Evolutionary conservation across 495 filamentous ascomycete genomes (phyloP), one percentile per base, ranked within the genome.

Genomic region (Penicillium macrosclerotiorum): DNA sequence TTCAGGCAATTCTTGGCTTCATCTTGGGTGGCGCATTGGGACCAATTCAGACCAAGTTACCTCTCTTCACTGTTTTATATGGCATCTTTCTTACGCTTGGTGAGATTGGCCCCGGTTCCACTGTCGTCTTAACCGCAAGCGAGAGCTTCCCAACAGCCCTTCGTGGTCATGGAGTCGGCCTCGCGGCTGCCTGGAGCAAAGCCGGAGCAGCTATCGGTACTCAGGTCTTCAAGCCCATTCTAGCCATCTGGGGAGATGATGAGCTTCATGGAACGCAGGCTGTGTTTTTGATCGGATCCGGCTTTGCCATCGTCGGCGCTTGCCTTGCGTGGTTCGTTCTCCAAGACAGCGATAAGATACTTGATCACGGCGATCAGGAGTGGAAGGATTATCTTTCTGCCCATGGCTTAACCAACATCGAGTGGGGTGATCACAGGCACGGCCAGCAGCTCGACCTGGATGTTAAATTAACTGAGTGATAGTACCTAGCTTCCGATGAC

Each of bases 171-270:
- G 91, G 88, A 63, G 91, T 91, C 55, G 86, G 84, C 22, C 72
- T 91, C 20, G 88, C 88, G 0, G 88, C 88, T 6, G 88, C 88
- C 0, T 57, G 81, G 8, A 86, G 87, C 26, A 92, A 91, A 60
- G 77, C 89, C 30, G 88, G 88, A 5, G 88, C 86, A 5, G 90
- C 90, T 47, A 77, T 90, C 27, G 88, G 88, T n/a, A 85, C 82
- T 2, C 82, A 81, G 47, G 79, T 88, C 3, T 88, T 90, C 58
- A 62, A 59, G 39, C 61, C 58, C 2, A 59, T 64, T 19, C 25
- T 64, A 41, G 62, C 59, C 12, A 56, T 45, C 25, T 57, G 54
- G 58, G 57, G 59, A 0, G 45, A 51, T 40, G 59, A 62, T 33
- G 45, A 48, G 18, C 35, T 48, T 29, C 52, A 34, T 19, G 59